Conservation (phyloP, 495 filamentous ascomycete genomes). For the Hypoxylon subgilvum region DNA sequence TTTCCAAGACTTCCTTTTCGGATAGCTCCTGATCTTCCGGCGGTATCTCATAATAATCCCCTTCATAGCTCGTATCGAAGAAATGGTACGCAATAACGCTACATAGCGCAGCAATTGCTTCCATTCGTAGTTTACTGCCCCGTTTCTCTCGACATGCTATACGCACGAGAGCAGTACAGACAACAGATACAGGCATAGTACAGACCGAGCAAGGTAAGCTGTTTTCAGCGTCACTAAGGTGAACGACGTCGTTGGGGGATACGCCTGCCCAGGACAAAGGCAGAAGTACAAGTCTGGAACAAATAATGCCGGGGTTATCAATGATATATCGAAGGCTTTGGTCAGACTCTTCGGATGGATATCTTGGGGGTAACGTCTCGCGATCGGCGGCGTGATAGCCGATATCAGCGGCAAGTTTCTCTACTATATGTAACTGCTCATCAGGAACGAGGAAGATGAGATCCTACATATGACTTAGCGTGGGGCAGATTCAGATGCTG, state of each 20-base stretch:
- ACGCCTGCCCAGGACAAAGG: constrained; percentile 11
- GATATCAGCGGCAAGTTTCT: constrained; percentile 1
- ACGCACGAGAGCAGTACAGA: constrained; percentile 5
- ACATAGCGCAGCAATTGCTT: not conserved
- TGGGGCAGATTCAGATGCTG: not conserved
- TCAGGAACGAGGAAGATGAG: constrained; percentile 12
- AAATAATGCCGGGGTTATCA: not conserved
- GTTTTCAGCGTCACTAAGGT: not conserved
- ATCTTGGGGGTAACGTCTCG: constrained; percentile 2
- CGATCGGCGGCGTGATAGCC: not conserved
- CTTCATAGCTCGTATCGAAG: constrained; percentile 21
- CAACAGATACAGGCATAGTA: constrained; percentile 5
- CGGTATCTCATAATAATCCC: not conserved
- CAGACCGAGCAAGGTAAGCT: not conserved
- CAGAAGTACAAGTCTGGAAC: not conserved
- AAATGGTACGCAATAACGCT: not conserved
- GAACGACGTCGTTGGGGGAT: not conserved
- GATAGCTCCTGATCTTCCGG: constrained; percentile 6
- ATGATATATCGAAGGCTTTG: constrained; percentile 1
- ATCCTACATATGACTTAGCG: not conserved
- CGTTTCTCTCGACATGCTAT: constrained; percentile 1
- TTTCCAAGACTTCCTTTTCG: constrained; percentile 9
- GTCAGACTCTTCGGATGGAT: constrained; percentile 2
- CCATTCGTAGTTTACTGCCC: not conserved
- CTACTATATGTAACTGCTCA: not conserved